Percentiles rank a stretch among this genome's conserved stretches.
phyloP scores from a whole-genome alignment of 1,284 basidiomycete species.

The Heliocybe sulcata region DNA sequence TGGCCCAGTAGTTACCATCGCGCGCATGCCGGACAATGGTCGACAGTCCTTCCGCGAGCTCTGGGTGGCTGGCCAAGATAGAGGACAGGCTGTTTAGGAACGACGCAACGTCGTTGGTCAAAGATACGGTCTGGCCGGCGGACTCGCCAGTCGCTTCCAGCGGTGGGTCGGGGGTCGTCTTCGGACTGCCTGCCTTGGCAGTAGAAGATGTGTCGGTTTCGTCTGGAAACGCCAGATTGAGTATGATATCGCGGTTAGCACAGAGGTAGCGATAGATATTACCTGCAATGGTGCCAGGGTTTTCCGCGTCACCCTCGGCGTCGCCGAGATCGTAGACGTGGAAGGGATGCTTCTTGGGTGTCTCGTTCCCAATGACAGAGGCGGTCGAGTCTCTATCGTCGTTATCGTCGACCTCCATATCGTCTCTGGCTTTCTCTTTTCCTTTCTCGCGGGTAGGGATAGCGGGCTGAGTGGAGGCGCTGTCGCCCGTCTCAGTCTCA shows the following conservation, averaged over 20 bases:
- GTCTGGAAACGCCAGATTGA: not conserved
- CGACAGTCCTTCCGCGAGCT: slow-evolving; percentile 57
- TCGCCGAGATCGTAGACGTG: slow-evolving; percentile 43
- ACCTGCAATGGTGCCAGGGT: not conserved
- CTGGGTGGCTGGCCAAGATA: slow-evolving; percentile 56
- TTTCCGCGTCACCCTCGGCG: not conserved
- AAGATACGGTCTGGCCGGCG: slow-evolving; percentile 29
- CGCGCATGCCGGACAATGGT: slow-evolving; percentile 54
- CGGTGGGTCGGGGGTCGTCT: slow-evolving; percentile 41
- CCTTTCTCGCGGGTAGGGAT: slow-evolving; percentile 37
- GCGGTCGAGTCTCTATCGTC: slow-evolving; percentile 48
- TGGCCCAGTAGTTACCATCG: slow-evolving; percentile 59
- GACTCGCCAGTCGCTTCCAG: slow-evolving; percentile 34
- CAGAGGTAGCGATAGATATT: slow-evolving; percentile 12
- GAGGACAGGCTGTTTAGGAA: slow-evolving; percentile 47
- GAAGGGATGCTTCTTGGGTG: slow-evolving; percentile 48
- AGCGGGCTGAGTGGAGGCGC: not conserved
- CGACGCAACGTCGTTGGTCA: slow-evolving; percentile 55
- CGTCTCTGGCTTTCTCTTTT: slow-evolving; percentile 36
- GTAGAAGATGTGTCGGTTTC: not conserved
- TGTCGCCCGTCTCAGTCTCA: slow-evolving; percentile 6
- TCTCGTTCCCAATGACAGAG: slow-evolving; percentile 46
- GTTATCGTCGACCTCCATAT: slow-evolving; percentile 12
- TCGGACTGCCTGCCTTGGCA: slow-evolving; percentile 9
- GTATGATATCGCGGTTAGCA: slow-evolving; percentile 1